Conservation (phyloP, 345 rosid species). For the Gossypium arboreum region DNA sequence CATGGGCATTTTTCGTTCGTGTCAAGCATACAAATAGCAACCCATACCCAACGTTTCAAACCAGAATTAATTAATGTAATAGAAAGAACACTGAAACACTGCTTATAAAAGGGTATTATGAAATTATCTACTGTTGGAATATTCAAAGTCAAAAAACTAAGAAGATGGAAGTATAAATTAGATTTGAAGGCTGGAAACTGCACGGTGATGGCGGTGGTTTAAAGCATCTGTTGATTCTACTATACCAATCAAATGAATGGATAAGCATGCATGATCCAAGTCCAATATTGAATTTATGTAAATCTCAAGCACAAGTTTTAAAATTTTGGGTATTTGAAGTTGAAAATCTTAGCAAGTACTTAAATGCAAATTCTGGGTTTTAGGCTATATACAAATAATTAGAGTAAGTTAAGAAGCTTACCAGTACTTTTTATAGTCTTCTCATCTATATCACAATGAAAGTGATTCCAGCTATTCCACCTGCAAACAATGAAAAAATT, state of each 20-base stretch:
- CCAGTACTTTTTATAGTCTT: constrained; percentile 29
- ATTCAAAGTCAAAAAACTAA: constrained; percentile 24
- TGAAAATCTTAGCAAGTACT: background rate
- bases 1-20: background rate
- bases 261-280: background rate
- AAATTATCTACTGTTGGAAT: background rate
- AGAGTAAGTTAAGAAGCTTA: constrained; percentile 3
- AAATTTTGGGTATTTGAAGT: background rate
- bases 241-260: too few relatives aligned
- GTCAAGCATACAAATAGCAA: background rate
- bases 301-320: background rate
- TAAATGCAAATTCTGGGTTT: background rate
- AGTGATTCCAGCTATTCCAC: constrained; percentile 15
- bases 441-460: background rate
- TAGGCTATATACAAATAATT: background rate
- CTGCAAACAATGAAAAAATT: background rate
- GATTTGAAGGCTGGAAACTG: background rate
- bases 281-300: background rate
- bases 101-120: background rate
- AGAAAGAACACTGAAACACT: background rate
- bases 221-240: background rate
- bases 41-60: background rate
- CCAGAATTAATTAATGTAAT: background rate
- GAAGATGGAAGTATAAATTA: background rate
- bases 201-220: background rate